Evolutionary conservation across 2,329 filamentous ascomycete species (phyloP), one percentile per base, ranked within the genome.

Genomic region (Ambrosiella xylebori): DNA sequence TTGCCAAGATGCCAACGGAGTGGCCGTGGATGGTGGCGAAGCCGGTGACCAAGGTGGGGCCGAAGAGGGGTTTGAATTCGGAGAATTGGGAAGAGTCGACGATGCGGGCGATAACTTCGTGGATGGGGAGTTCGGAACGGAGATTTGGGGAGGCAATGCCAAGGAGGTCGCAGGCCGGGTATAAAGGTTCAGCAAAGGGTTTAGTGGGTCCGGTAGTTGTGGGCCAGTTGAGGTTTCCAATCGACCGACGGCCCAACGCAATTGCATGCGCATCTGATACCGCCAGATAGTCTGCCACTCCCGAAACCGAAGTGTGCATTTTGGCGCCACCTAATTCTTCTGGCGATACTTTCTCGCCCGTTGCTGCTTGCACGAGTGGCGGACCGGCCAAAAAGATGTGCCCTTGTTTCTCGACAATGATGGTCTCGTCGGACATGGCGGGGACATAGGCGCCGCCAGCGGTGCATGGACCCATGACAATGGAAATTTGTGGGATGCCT

Each of bases 391-490:
- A 80, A 74, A 97, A 98, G 68, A 98, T 95, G 64, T 95, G 90
- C n/a, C 91, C 91, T 69, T 96, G 90, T 56, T 90, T 85, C 66
- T 88, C 82, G 44, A 97, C 93, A 63, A 98, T 97, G 70, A 98
- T 96, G 67, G 82, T 89, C 76, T 97, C 93, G 68, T 97, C 93
- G 61, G 86, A 91, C 91, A 98, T 97, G 65, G 88, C 88, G 9
- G 91, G 91, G 9, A 97, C 90, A 68, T 98, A 97, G 27, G 91
- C 91, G 53, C 91, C 91, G 55, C 91, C 91, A 1, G 91, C 91
- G 0, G 93, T 98, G 71, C 93, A 98, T 49, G 91, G 87, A 0
- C 91, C 91, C 91, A 98, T 96, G 52, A 98, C 91, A 1, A 96
- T 88, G 8, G 88, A 84, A 64, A 98, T 86, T 67, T 97, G 91